phyloP scores from a whole-genome alignment of 2,329 filamentous ascomycete species.

The Myotisia sp. region DNA sequence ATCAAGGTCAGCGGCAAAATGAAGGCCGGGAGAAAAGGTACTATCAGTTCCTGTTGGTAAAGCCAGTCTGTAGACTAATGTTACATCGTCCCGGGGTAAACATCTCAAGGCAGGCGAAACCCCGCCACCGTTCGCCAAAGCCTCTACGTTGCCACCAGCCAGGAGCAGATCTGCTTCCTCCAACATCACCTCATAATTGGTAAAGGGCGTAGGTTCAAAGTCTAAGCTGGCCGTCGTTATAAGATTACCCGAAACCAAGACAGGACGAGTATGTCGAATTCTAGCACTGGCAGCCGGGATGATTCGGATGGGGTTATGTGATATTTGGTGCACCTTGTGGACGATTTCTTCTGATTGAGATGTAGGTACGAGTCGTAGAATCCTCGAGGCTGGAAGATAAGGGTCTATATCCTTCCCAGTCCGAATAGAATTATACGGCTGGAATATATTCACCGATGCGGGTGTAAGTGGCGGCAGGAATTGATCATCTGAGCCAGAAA shows the following conservation, averaged over 20 bases:
- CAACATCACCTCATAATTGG: conserved; percentile 37
- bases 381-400: conserved; percentile 43
- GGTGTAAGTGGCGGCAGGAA: conserved; percentile 42
- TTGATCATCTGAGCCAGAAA: conserved; percentile 31
- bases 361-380: conserved; percentile 42
- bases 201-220: conserved; percentile 41
- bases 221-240: conserved; percentile 41
- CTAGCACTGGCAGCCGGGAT: conserved; percentile 43
- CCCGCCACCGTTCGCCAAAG: conserved; percentile 25
- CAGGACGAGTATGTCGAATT: conserved; percentile 38
- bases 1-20: conserved; percentile 28
- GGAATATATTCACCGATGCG: conserved; percentile 43
- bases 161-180: conserved; percentile 35
- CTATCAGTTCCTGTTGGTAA: conserved; percentile 19
- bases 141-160: conserved; percentile 34
- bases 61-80: conserved; percentile 41
- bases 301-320: conserved; percentile 39
- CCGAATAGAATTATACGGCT: conserved; percentile 38
- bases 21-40: conserved; percentile 11
- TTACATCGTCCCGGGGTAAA: conserved; percentile 43
- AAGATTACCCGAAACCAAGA: conserved; percentile 23
- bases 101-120: conserved; percentile 28
- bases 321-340: conserved; percentile 40
- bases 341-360: conserved; percentile 35
- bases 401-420: conserved; percentile 31